Evolutionary conservation across 192 early-diverging fungal species (phyloP).

Genomic region (Coemansia sp.): DNA sequence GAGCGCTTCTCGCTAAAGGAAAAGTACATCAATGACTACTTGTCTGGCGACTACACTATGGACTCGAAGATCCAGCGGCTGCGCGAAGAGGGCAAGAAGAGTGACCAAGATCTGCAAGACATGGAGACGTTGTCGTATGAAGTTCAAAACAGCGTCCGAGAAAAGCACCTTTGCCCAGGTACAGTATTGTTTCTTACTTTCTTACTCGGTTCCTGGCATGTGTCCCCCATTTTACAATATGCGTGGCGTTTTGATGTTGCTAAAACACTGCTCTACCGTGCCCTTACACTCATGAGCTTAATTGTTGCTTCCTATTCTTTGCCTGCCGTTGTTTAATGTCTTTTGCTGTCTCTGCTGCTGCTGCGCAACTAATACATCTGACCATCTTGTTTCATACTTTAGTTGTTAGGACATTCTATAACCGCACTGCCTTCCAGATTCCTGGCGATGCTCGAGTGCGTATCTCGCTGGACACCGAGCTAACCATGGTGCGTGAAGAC

Average conservation of each 20-base stretch:
- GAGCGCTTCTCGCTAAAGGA: conserved; percentile 93
- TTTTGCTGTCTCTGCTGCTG: background rate
- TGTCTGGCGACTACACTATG: conserved; percentile 76
- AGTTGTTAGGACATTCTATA: conserved; percentile 90
- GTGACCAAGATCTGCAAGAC: conserved; percentile 73
- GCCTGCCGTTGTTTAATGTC: background rate
- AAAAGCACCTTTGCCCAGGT: conserved; percentile 68
- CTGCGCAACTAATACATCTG: conserved; percentile 1
- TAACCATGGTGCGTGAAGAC: conserved; percentile 97
- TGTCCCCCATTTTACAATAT: background rate
- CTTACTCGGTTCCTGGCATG: conserved; percentile 1
- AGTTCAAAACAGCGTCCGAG: conserved; percentile 66
- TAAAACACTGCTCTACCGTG: background rate
- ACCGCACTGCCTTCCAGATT: conserved; percentile 97
- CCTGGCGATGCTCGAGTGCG: conserved; percentile 93
- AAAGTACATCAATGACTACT: conserved; percentile 84
- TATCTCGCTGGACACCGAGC: conserved; percentile 92
- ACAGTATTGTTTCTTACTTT: conserved; percentile 30
- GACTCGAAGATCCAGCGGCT: conserved; percentile 76
- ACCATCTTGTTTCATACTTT: conserved; percentile 23
- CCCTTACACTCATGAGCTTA: background rate
- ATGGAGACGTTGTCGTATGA: conserved; percentile 72
- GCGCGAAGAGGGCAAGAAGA: conserved; percentile 68
- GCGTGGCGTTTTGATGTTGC: background rate
- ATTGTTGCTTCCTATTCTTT: background rate